Percentiles rank a stretch among this genome's conserved stretches.
Evolutionary conservation across 2,329 filamentous ascomycete species (phyloP).

Genomic region (Penicillium concentricum): DNA sequence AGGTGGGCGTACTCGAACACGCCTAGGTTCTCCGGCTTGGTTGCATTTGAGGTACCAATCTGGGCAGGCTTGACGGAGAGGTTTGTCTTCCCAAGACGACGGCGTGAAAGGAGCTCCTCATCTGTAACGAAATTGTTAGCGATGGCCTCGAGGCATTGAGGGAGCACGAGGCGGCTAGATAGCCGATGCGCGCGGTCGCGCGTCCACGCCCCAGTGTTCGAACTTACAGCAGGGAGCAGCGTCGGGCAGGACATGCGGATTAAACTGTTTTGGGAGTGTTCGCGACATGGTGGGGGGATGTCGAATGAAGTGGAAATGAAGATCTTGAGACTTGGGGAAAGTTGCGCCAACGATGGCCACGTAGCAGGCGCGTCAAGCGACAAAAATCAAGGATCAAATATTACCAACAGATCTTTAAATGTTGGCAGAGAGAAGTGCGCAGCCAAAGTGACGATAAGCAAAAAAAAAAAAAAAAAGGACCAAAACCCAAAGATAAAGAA

Average conservation of each 20-base stretch:
- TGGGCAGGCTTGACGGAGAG: constrained; percentile 78
- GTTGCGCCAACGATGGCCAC: constrained; percentile 43
- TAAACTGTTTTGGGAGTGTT: constrained; percentile 46
- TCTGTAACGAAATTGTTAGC: constrained; percentile 49
- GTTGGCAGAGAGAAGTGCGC: not conserved
- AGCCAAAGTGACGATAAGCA: constrained; percentile 1
- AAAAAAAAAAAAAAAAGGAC: constrained; percentile 3
- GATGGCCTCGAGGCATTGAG: constrained; percentile 3
- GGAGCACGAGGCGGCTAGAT: constrained; percentile 6
- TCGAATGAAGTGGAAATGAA: constrained; percentile 10
- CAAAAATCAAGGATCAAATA: constrained; percentile 15
- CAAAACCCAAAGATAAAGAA: constrained; percentile 10
- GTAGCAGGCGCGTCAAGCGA: constrained; percentile 44
- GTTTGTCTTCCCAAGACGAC: constrained; percentile 89
- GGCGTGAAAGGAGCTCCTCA: constrained; percentile 72
- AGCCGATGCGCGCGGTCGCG: constrained; percentile 16
- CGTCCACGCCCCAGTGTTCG: constrained; percentile 12
- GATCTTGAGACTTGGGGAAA: constrained; percentile 16
- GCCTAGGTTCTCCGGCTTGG: constrained; percentile 71
- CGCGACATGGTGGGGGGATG: constrained; percentile 40
- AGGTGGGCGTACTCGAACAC: constrained; percentile 96
- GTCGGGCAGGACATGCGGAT: constrained; percentile 47
- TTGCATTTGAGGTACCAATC: constrained; percentile 67
- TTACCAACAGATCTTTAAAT: constrained; percentile 9
- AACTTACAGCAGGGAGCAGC: constrained; percentile 47